Conservation (phyloP, 371 early-diverging fungal genomes). For the Entomophthora muscae region DNA sequence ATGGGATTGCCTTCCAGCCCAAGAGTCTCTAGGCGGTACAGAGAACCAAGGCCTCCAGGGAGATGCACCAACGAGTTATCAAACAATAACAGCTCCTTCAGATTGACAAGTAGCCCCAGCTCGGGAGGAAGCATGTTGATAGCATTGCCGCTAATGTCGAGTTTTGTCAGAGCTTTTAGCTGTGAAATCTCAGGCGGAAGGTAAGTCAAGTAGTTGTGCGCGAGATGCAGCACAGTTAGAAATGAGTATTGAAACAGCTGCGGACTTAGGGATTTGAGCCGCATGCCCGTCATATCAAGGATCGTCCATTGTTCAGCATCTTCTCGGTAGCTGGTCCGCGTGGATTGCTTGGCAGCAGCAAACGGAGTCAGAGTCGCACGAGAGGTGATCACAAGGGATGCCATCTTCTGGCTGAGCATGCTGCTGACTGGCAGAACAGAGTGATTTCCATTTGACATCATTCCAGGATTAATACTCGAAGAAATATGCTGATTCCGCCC, state of each 20-base stretch:
- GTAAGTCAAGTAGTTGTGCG: slow-evolving; percentile 75
- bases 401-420: not conserved
- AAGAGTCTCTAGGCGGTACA: slow-evolving; percentile 82
- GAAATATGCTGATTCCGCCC: not conserved
- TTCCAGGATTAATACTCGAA: not conserved
- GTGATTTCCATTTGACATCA: not conserved
- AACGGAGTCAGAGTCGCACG: not conserved
- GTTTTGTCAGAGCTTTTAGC: slow-evolving; percentile 36
- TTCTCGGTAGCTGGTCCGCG: not conserved
- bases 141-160: slow-evolving; percentile 86
- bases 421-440: not conserved
- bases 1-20: slow-evolving; percentile 97
- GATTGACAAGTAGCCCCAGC: slow-evolving; percentile 63
- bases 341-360: not conserved
- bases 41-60: slow-evolving; percentile 83
- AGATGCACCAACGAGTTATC: slow-evolving; percentile 82
- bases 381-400: not conserved
- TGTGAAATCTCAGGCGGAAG: slow-evolving; percentile 53
- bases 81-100: slow-evolving; percentile 78
- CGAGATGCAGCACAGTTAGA: slow-evolving; percentile 78
- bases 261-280: slow-evolving; percentile 51
- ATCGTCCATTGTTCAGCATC: slow-evolving; percentile 43
- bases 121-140: slow-evolving; percentile 76
- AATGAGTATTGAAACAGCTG: slow-evolving; percentile 65
- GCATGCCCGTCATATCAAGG: slow-evolving; percentile 87